These are phyloP conservation scores for Camellia granthamiana DNA, from an alignment of 148 eudicot genomes.

Conservation along the genomic window DNA sequence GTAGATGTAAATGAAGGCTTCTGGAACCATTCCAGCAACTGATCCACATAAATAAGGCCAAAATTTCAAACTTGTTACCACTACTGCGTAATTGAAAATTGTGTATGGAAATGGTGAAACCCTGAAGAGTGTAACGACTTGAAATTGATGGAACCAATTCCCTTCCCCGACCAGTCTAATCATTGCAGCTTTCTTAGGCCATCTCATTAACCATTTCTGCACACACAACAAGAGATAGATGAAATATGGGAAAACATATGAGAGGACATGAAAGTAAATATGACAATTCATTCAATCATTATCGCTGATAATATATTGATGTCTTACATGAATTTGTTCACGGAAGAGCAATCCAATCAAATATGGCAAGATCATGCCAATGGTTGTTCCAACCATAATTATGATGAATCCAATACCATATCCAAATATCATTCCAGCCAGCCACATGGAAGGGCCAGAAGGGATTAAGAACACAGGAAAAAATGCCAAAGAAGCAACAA, in stretches of 20 bases:
- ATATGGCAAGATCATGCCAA: conserved; percentile 86
- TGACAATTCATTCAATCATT: neutral
- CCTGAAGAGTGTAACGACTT: conserved; percentile 79
- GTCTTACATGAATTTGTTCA: conserved; percentile 77
- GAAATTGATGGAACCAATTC: conserved; percentile 80
- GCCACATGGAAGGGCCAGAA: conserved; percentile 96
- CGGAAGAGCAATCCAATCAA: conserved; percentile 67
- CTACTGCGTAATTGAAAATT: conserved; percentile 85
- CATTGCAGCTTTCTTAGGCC: conserved; percentile 88
- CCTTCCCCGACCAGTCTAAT: conserved; percentile 84
- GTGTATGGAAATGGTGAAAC: conserved; percentile 95
- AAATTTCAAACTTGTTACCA: conserved; percentile 78
- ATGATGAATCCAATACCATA: conserved; percentile 87
- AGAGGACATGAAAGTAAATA: neutral
- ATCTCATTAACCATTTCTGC: conserved; percentile 81
- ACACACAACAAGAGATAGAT: conserved; percentile 10
- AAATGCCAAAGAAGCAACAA: conserved; percentile 73
- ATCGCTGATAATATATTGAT: neutral
- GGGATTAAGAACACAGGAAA: conserved; percentile 83
- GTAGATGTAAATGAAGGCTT: conserved; percentile 85
- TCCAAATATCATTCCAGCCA: conserved; percentile 96
- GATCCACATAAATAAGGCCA: conserved; percentile 95
- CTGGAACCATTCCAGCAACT: conserved; percentile 91
- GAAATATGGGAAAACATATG: neutral
- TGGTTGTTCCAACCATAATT: conserved; percentile 87